These are phyloP conservation scores for Waitea zeae DNA, from an alignment of 1,284 basidiomycete species.

Conservation along the genomic window DNA sequence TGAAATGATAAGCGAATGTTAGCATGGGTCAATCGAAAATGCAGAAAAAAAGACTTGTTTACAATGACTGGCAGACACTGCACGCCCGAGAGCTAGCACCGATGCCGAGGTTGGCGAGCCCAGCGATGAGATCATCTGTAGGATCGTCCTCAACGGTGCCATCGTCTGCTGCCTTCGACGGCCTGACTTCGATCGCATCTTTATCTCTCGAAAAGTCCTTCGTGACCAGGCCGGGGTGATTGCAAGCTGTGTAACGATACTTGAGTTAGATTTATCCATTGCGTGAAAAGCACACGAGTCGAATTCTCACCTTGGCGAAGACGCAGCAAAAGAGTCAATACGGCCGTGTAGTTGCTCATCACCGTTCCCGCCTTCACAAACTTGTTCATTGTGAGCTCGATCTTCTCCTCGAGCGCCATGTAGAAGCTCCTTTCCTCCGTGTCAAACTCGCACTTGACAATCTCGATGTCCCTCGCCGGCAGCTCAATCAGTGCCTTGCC, in stretches of 20 bases:
- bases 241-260: constrained; percentile 46
- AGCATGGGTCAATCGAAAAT: not conserved
- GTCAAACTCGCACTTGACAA: constrained; percentile 63
- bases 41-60: not conserved
- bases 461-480: constrained; percentile 56
- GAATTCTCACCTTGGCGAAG: constrained; percentile 80
- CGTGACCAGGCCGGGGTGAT: constrained; percentile 71
- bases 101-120: constrained; percentile 60
- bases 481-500: constrained; percentile 80
- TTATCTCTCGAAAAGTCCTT: constrained; percentile 56
- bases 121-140: constrained; percentile 60
- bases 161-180: constrained; percentile 30
- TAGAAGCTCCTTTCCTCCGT: constrained; percentile 74
- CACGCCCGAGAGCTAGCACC: constrained; percentile 21
- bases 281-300: constrained; percentile 3
- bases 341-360: constrained; percentile 66
- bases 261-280: constrained; percentile 1
- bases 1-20: too few species aligned
- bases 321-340: constrained; percentile 71
- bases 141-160: constrained; percentile 37
- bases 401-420: constrained; percentile 55
- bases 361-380: constrained; percentile 37
- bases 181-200: constrained; percentile 54
- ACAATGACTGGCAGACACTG: not conserved
- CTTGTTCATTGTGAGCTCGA: constrained; percentile 56